phyloP scores from a whole-genome alignment of 2,329 filamentous ascomycete genomes.

The Chaetomium sp. region DNA sequence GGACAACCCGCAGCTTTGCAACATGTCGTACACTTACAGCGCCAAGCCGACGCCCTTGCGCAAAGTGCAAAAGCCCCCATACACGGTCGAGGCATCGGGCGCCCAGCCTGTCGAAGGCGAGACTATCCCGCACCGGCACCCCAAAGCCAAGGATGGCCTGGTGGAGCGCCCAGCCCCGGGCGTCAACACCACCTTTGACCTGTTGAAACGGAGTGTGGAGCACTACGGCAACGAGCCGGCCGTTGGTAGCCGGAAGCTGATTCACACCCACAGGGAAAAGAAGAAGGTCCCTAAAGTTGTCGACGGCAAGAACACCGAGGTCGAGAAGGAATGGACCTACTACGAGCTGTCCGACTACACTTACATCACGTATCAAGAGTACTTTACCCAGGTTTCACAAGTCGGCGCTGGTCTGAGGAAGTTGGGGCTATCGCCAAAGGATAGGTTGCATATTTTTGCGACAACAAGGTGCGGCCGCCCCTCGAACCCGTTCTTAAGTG shows the following conservation, averaged over 20 bases:
- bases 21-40: conserved; percentile 43
- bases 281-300: conserved; percentile 90
- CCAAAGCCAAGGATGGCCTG: conserved; percentile 70
- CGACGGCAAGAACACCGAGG: conserved; percentile 75
- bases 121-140: conserved; percentile 78
- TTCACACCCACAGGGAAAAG: conserved; percentile 78
- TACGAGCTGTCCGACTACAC: conserved; percentile 80
- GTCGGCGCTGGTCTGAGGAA: conserved; percentile 74
- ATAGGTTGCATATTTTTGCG: conserved; percentile 79
- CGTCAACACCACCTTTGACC: conserved; percentile 76
- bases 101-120: conserved; percentile 73
- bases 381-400: conserved; percentile 68
- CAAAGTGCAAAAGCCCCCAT: conserved; percentile 70
- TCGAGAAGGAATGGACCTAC: conserved; percentile 90
- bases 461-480: conserved; percentile 66
- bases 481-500: too few species aligned
- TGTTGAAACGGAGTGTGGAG: conserved; percentile 69
- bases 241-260: conserved; percentile 70
- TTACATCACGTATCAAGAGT: conserved; percentile 78
- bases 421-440: conserved; percentile 67
- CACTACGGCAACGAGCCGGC: conserved; percentile 65
- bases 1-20: not conserved
- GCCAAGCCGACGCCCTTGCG: conserved; percentile 53
- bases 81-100: conserved; percentile 71
- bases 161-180: conserved; percentile 66